These are phyloP conservation scores for Xenoacremonium recifei DNA, from an alignment of 2,329 filamentous ascomycete species.

Conservation along the genomic window DNA sequence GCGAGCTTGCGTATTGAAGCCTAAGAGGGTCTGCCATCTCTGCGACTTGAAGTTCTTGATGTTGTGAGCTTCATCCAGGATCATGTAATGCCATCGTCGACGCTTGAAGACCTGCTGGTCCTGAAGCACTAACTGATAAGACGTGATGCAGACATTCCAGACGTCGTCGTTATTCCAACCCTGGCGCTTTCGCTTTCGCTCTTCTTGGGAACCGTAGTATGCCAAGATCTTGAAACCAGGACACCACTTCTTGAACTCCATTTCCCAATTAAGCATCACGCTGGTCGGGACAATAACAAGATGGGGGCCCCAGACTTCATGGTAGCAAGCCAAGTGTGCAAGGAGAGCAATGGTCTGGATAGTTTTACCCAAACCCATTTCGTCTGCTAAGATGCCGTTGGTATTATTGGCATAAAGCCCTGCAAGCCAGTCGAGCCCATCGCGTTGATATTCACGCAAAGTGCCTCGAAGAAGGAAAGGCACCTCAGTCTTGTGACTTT, in stretches of 20 bases:
- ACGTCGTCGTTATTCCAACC: constrained; percentile 92
- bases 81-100: constrained; percentile 94
- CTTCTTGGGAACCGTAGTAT: constrained; percentile 92
- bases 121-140: constrained; percentile 92
- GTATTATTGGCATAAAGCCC: constrained; percentile 89
- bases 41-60: constrained; percentile 99
- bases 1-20: constrained; percentile 85
- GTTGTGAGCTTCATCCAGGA: constrained; percentile 97
- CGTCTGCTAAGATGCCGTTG: constrained; percentile 94
- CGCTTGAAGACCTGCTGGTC: constrained; percentile 93
- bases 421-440: constrained; percentile 95
- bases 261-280: constrained; percentile 99
- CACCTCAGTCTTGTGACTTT: constrained; percentile 63
- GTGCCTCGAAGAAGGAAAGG: constrained; percentile 84
- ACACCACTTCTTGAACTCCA: constrained; percentile 99
- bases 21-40: constrained; percentile 91
- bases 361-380: constrained; percentile 98
- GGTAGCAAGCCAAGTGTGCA: constrained; percentile 85
- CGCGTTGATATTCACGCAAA: constrained; percentile 92
- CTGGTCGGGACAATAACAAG: constrained; percentile 95
- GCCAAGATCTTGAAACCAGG: constrained; percentile 97
- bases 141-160: constrained; percentile 98
- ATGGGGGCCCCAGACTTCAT: constrained; percentile 94
- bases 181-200: constrained; percentile 84
- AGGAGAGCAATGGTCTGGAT: constrained; percentile 96